Evolutionary conservation across 257 asterid species (phyloP).

Genomic region (Mitragyna speciosa): DNA sequence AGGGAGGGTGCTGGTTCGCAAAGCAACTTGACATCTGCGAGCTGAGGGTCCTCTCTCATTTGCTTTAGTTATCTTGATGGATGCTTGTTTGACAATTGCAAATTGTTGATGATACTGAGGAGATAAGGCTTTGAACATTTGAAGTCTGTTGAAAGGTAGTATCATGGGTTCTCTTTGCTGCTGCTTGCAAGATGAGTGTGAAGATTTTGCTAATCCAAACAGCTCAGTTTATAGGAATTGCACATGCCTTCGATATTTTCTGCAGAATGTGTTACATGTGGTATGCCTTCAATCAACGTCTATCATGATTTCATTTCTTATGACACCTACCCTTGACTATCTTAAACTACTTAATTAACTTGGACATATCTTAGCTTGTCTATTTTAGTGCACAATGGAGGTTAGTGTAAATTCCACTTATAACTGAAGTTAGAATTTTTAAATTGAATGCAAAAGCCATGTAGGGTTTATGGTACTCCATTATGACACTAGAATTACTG

Average conservation of each 20-base stretch:
- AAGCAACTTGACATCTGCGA: constrained; percentile 34
- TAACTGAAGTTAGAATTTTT: background rate
- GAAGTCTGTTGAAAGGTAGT: constrained; percentile 23
- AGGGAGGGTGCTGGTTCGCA: constrained; percentile 58
- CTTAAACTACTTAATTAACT: background rate
- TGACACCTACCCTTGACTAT: background rate
- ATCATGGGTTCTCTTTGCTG: constrained; percentile 88
- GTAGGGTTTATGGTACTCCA: background rate
- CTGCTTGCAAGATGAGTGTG: constrained; percentile 72
- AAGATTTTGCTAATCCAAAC: constrained; percentile 63
- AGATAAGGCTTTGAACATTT: constrained; percentile 13
- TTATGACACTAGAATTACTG: background rate
- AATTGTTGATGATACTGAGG: constrained; percentile 23
- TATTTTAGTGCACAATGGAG: background rate
- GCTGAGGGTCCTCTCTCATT: constrained; percentile 64
- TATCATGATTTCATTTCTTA: background rate
- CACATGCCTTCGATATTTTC: constrained; percentile 59
- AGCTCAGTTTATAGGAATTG: constrained; percentile 64
- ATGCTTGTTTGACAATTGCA: constrained; percentile 5
- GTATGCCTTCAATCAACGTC: constrained; percentile 42
- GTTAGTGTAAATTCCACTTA: background rate
- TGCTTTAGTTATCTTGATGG: background rate
- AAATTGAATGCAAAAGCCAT: background rate
- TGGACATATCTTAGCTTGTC: background rate
- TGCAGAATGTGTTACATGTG: constrained; percentile 60